Evolutionary conservation across 2,329 filamentous ascomycete genomes (phyloP).

Genomic region (Alternaria sp.): DNA sequence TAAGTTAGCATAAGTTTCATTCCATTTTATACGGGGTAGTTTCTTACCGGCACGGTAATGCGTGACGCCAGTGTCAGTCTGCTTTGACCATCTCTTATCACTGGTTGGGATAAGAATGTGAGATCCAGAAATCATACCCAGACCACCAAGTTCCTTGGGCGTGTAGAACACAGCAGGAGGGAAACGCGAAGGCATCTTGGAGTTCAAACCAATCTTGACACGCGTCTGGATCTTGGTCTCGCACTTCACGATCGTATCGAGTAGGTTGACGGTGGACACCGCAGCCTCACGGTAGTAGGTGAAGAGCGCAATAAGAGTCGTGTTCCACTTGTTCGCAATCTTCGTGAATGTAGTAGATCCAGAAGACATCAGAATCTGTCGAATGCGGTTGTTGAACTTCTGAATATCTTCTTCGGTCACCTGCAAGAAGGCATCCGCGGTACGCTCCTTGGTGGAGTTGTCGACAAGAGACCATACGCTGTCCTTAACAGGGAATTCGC

Average conservation of each 20-base stretch:
- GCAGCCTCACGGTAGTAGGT: constrained; percentile 98
- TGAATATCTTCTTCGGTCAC: constrained; percentile 98
- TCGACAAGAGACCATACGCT: constrained; percentile 98
- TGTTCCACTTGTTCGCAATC: constrained; percentile 99
- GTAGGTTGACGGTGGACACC: constrained; percentile 88
- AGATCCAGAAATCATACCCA: constrained; percentile 98
- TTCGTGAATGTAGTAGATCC: constrained; percentile 99
- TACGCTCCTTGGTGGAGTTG: constrained; percentile 95
- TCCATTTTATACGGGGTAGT: background rate
- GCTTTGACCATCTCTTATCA: constrained; percentile 98
- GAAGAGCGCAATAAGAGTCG: constrained; percentile 92
- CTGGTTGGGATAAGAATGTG: constrained; percentile 97
- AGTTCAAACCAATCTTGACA: constrained; percentile 98
- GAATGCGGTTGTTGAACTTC: constrained; percentile 98
- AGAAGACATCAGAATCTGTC: constrained; percentile 98
- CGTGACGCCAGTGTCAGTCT: constrained; percentile 95
- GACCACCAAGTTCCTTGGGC: constrained; percentile 93
- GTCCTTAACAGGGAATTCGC: constrained; percentile 96
- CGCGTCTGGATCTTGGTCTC: constrained; percentile 99
- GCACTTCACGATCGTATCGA: constrained; percentile 98
- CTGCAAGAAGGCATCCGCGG: constrained; percentile 95
- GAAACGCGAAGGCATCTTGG: constrained; percentile 99
- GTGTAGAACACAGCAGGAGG: constrained; percentile 98
- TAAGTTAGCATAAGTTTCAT: background rate
- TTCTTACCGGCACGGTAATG: constrained; percentile 82